A percentile compares a stretch with the other conserved stretches of the same genome.
These are phyloP conservation scores for Lavandula angustifolia DNA, from an alignment of 257 asterid genomes.

Conservation along the genomic window DNA sequence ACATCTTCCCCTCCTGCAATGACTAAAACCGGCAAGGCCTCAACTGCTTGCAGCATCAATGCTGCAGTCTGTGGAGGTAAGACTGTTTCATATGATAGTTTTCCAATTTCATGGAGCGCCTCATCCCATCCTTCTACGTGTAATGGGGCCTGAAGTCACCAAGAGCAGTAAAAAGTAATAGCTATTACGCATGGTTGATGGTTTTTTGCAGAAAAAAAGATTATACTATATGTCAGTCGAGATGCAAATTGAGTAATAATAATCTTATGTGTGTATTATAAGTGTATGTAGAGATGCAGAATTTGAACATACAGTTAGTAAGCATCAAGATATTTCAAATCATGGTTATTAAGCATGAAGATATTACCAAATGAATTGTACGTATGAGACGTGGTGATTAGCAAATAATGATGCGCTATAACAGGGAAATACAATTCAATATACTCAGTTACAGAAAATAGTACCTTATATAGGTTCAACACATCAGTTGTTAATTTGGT, in stretches of 20 bases:
- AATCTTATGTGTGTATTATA: background rate
- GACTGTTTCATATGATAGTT: constrained; percentile 75
- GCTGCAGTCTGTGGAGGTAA: constrained; percentile 63
- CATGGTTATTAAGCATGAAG: background rate
- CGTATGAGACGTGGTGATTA: background rate
- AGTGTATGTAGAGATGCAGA: background rate
- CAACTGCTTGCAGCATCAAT: constrained; percentile 67
- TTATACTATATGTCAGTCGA: background rate
- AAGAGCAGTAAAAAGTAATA: constrained; percentile 29
- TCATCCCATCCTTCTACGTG: constrained; percentile 94
- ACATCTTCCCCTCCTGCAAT: constrained; percentile 89
- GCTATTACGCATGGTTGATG: constrained; percentile 3
- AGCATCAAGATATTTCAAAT: background rate
- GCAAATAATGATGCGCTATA: background rate
- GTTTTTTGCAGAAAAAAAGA: background rate
- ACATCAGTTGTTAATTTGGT: constrained; percentile 83
- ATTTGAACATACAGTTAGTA: background rate
- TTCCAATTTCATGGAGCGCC: constrained; percentile 91
- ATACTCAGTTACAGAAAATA: constrained; percentile 6
- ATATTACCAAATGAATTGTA: constrained; percentile 5
- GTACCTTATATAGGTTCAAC: constrained; percentile 78
- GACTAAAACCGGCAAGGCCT: constrained; percentile 71
- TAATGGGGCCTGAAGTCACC: constrained; percentile 67
- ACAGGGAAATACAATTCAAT: constrained; percentile 23
- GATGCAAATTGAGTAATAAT: background rate